These are phyloP conservation scores for Thelonectria blattea DNA, from an alignment of 2,329 filamentous ascomycete species.

Conservation along the genomic window DNA sequence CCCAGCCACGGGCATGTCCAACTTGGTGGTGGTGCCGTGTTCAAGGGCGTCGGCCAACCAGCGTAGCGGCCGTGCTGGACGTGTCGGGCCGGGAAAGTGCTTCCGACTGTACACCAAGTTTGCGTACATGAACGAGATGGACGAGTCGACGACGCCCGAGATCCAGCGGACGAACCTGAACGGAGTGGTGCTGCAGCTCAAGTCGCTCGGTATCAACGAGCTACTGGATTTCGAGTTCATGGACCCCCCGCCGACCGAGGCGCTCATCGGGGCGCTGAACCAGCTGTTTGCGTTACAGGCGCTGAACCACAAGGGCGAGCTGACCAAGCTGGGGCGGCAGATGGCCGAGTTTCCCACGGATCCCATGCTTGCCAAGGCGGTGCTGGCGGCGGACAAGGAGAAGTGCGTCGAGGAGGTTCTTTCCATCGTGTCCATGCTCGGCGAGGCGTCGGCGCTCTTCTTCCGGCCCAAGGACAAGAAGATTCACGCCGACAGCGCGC, in stretches of 20 bases:
- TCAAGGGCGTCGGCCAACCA: conserved; percentile 93
- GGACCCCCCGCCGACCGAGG: conserved; percentile 89
- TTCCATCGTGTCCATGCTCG: conserved; percentile 92
- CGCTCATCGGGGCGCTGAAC: conserved; percentile 86
- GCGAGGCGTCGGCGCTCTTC: conserved; percentile 87
- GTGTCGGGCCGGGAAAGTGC: conserved; percentile 90
- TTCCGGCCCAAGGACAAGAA: conserved; percentile 98
- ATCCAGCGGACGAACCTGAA: conserved; percentile 91
- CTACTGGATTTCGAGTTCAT: conserved; percentile 95
- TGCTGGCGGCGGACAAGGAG: conserved; percentile 86
- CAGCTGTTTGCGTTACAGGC: conserved; percentile 90
- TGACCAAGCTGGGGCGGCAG: conserved; percentile 89
- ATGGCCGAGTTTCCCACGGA: conserved; percentile 97
- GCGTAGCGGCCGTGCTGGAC: conserved; percentile 87
- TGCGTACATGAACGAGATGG: conserved; percentile 93
- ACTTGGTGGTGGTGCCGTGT: conserved; percentile 87
- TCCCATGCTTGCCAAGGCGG: conserved; percentile 87
- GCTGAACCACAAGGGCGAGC: conserved; percentile 83
- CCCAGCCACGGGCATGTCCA: conserved; percentile 89
- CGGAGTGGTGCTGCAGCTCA: conserved; percentile 82
- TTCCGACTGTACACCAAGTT: conserved; percentile 94
- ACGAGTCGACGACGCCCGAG: conserved; percentile 89
- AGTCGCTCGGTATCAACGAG: conserved; percentile 90
- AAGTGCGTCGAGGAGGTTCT: conserved; percentile 94
- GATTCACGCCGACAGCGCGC: conserved; percentile 89